Evolutionary conservation across 2,329 filamentous ascomycete genomes (phyloP).

Genomic region (Microsporum audouinii): DNA sequence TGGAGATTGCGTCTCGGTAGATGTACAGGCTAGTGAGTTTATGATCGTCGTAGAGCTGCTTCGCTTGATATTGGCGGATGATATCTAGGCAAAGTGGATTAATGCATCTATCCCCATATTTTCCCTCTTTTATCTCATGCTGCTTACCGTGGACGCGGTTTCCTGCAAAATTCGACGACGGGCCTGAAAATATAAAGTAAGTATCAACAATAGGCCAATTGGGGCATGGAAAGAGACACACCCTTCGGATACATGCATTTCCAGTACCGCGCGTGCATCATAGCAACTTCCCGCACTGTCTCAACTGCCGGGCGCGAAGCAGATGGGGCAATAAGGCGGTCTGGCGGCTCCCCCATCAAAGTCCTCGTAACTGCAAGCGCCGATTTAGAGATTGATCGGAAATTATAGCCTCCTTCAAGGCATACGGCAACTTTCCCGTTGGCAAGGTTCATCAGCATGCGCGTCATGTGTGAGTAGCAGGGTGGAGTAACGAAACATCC

Average conservation of each 20-base stretch:
- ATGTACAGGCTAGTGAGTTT: slow-evolving; percentile 73
- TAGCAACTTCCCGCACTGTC: slow-evolving; percentile 47
- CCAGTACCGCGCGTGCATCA: slow-evolving; percentile 61
- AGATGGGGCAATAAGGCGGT: slow-evolving; percentile 39
- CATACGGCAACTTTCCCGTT: slow-evolving; percentile 83
- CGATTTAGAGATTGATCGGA: slow-evolving; percentile 82
- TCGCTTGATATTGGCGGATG: slow-evolving; percentile 64
- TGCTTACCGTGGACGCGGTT: slow-evolving; percentile 52
- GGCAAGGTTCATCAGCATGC: slow-evolving; percentile 95
- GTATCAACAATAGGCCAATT: background rate
- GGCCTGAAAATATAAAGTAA: slow-evolving; percentile 11
- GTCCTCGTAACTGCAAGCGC: slow-evolving; percentile 84
- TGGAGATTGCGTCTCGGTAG: slow-evolving; percentile 58
- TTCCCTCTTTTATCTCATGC: background rate
- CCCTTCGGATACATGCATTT: slow-evolving; percentile 67
- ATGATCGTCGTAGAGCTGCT: slow-evolving; percentile 57
- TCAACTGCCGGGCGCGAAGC: slow-evolving; percentile 44
- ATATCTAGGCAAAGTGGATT: slow-evolving; percentile 44
- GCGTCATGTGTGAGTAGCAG: slow-evolving; percentile 97
- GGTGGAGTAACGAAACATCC: slow-evolving; percentile 83
- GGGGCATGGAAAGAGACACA: slow-evolving; percentile 13
- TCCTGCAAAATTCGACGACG: slow-evolving; percentile 21
- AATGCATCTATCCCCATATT: slow-evolving; percentile 1
- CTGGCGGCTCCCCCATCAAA: slow-evolving; percentile 88
- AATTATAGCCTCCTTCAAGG: slow-evolving; percentile 90